These are phyloP conservation scores for Colletotrichum limetticola DNA, from an alignment of 2,329 filamentous ascomycete species.

Conservation along the genomic window DNA sequence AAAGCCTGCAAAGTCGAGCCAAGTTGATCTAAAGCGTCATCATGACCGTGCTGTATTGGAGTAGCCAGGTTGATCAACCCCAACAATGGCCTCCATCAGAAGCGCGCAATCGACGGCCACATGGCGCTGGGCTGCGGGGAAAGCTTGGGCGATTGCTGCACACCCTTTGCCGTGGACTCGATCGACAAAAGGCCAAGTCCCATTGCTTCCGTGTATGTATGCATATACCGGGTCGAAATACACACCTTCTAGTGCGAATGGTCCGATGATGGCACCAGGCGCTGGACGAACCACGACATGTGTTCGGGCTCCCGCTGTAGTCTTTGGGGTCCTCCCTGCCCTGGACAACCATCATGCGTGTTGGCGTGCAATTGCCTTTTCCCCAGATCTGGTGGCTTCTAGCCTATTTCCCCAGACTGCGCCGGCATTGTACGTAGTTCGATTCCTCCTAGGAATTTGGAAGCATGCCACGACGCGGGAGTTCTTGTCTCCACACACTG, in stretches of 20 bases:
- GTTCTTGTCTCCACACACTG: background rate
- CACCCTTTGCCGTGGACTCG: background rate
- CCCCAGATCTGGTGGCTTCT: constrained; percentile 15
- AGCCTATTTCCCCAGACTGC: constrained; percentile 28
- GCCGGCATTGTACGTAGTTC: background rate
- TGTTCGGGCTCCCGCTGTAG: constrained; percentile 2
- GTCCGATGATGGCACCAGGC: constrained; percentile 25
- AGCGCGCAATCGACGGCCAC: constrained; percentile 15
- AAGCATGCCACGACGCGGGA: background rate
- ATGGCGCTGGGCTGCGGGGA: constrained; percentile 22
- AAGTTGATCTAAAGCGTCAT: constrained; percentile 20
- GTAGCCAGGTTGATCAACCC: constrained; percentile 11
- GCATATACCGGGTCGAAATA: background rate
- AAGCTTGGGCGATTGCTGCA: constrained; percentile 3
- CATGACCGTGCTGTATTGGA: constrained; percentile 20
- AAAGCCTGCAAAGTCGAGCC: background rate
- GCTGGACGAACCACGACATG: constrained; percentile 5
- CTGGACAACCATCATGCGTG: background rate
- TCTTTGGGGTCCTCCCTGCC: background rate
- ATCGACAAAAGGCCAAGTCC: too few relatives aligned
- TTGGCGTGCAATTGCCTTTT: background rate
- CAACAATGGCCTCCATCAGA: background rate
- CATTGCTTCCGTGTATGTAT: background rate
- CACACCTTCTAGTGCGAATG: background rate
- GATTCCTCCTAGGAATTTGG: background rate